These are phyloP conservation scores for Orbilia quercus DNA, from an alignment of 2,329 filamentous ascomycete species.

Conservation along the genomic window DNA sequence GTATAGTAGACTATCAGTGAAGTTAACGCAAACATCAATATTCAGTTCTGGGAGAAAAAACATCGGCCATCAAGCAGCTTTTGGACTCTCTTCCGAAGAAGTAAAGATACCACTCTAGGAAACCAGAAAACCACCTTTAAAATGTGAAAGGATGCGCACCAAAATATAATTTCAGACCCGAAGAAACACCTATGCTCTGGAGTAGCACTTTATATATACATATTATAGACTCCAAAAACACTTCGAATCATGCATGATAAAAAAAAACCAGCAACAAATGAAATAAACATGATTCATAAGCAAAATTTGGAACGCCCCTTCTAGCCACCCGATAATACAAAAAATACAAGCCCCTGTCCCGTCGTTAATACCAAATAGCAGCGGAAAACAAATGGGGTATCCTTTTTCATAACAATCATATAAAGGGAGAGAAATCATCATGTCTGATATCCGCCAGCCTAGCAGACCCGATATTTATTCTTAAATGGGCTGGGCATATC, in stretches of 20 bases:
- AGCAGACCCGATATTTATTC: not conserved
- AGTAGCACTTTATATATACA: too few species aligned
- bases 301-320: not conserved
- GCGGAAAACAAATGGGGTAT: not conserved
- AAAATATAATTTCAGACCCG: too few species aligned
- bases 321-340: not conserved
- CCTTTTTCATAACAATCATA: slow-evolving; percentile 5
- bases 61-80: slow-evolving; percentile 57
- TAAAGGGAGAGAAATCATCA: not conserved
- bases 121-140: too few species aligned
- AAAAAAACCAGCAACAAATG: too few species aligned
- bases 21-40: too few species aligned
- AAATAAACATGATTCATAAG: too few species aligned
- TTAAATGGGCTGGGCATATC: slow-evolving; percentile 50
- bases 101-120: slow-evolving; percentile 8
- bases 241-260: too few species aligned
- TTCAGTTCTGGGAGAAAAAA: slow-evolving; percentile 58
- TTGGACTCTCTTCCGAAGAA: slow-evolving; percentile 57
- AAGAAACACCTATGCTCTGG: too few species aligned
- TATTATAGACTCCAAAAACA: too few species aligned
- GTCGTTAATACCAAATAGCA: not conserved
- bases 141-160: too few species aligned
- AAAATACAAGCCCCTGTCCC: not conserved
- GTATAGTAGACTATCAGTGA: not conserved
- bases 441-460: not conserved